Conservation (phyloP, 2,329 filamentous ascomycete genomes). For the Fusarium devonianum region DNA sequence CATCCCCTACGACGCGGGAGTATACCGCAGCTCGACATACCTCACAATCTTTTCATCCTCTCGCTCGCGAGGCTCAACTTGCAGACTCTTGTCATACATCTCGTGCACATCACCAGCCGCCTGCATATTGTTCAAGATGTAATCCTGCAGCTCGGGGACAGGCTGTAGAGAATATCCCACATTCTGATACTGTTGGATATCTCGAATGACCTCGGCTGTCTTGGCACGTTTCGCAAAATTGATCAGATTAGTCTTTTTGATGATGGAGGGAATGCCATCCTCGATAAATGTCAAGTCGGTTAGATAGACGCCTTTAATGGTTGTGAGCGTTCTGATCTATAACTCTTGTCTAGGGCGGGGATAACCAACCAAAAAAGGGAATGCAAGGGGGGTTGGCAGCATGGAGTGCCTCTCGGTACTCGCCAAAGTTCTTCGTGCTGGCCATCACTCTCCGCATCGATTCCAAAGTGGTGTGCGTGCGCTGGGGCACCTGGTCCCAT, state of each 20-base stretch:
- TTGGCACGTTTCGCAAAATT: slow-evolving; percentile 99
- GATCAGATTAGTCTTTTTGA: slow-evolving; percentile 95
- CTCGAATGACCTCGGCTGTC: slow-evolving; percentile 96
- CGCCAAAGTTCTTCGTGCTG: slow-evolving; percentile 96
- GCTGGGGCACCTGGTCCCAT: slow-evolving; percentile 90
- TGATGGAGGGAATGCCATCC: slow-evolving; percentile 93
- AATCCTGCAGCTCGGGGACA: slow-evolving; percentile 92
- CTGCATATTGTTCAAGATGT: slow-evolving; percentile 96
- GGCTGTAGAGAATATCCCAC: slow-evolving; percentile 92
- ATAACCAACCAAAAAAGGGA: slow-evolving; percentile 85
- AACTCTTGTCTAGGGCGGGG: not conserved
- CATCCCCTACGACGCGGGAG: slow-evolving; percentile 34
- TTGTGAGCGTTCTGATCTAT: slow-evolving; percentile 14
- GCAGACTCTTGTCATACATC: slow-evolving; percentile 98
- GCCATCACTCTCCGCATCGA: slow-evolving; percentile 95
- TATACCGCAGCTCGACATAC: slow-evolving; percentile 62
- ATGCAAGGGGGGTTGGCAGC: slow-evolving; percentile 95
- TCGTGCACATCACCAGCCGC: slow-evolving; percentile 95
- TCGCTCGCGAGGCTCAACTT: slow-evolving; percentile 91
- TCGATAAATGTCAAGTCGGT: slow-evolving; percentile 99
- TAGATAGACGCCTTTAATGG: slow-evolving; percentile 79
- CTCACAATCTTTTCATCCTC: slow-evolving; percentile 99
- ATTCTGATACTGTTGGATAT: slow-evolving; percentile 98
- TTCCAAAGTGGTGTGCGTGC: slow-evolving; percentile 81
- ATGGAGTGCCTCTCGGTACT: slow-evolving; percentile 93